A percentile compares a stretch with the other conserved stretches of the same genome.
Evolutionary conservation across 2,329 filamentous ascomycete genomes (phyloP).

Genomic region (Colletotrichum incanum): DNA sequence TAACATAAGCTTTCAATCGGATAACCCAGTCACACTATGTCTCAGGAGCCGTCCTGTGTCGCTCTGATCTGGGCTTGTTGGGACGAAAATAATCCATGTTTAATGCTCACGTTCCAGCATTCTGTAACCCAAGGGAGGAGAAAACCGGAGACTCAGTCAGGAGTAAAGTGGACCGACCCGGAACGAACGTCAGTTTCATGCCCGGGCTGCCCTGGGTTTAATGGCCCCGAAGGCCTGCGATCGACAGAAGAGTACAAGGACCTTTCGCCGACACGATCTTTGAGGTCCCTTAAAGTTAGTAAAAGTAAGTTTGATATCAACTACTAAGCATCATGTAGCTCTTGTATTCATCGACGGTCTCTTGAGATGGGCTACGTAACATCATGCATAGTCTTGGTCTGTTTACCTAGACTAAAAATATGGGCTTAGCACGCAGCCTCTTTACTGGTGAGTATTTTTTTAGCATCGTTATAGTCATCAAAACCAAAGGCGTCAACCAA

Average conservation of each 20-base stretch:
- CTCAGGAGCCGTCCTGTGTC: slow-evolving; percentile 29
- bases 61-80: slow-evolving; percentile 12
- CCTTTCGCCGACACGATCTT: neutral
- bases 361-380: neutral
- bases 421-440: neutral
- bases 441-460: neutral
- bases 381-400: no score
- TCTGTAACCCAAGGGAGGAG: neutral
- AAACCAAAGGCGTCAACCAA: neutral
- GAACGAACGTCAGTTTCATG: neutral
- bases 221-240: neutral
- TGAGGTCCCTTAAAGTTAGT: neutral
- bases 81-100: slow-evolving; percentile 2
- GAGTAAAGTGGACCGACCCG: neutral
- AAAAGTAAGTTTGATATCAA: no score
- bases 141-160: slow-evolving; percentile 5
- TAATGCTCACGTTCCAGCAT: neutral
- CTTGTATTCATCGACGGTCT: neutral
- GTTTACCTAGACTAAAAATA: no score
- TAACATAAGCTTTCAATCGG: neutral
- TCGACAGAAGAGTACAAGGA: neutral
- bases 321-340: neutral
- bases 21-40: slow-evolving; percentile 6
- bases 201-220: neutral
- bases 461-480: neutral